Evolutionary conservation across 73 alveolate genomes (phyloP), one percentile per base, ranked within the genome.

Genomic region (Uronychia binucleata): DNA sequence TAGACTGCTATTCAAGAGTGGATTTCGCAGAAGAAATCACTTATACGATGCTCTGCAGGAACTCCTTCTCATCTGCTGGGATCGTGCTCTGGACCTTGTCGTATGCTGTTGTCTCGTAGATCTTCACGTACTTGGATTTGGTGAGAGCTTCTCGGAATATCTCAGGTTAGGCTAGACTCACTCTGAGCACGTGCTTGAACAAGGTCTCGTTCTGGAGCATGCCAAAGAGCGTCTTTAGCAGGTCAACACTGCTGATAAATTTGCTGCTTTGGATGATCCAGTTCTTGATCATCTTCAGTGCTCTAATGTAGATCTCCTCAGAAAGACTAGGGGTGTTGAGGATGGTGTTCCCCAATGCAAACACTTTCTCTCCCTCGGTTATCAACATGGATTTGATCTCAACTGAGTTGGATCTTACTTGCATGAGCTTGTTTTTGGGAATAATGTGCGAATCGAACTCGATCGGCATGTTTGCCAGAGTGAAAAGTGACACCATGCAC

Each of bases 71-170:
- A 74, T 77, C 67, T 32, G 58, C 84, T 26, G 92, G 88, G 30
- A 86, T 59, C 27, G 35, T 14, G 1, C 28, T 11, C 30, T 76
- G 74, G 30, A 84, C 92, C 33, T 31, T 19, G 11, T 35, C 79
- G 57, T 77, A 86, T 1, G 33, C 28, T 26, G 19, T 58, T 1
- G 59, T 11, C 28, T 74, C 89, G 0, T 60, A 57, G 5, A 81
- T 35, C 46, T 87, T 87, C 1, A 59, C 93, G 77, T 67, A 34
- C 35, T 80, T 87, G 13, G 89, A 80, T 31, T 80, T 87, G 13
- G 26, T 30, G 33, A 87, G 28, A 0, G 77, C 30, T 46, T 77
- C 34, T 29, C 31, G 75, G 30, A 85, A 8, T 11, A 85, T 77
- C 67, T 46, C n/a, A 46, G 67, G 19, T 11, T 5, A 11, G 25